These are phyloP conservation scores for Blastomyces emzantsi DNA, from an alignment of 2,329 filamentous ascomycete species.

Conservation along the genomic window DNA sequence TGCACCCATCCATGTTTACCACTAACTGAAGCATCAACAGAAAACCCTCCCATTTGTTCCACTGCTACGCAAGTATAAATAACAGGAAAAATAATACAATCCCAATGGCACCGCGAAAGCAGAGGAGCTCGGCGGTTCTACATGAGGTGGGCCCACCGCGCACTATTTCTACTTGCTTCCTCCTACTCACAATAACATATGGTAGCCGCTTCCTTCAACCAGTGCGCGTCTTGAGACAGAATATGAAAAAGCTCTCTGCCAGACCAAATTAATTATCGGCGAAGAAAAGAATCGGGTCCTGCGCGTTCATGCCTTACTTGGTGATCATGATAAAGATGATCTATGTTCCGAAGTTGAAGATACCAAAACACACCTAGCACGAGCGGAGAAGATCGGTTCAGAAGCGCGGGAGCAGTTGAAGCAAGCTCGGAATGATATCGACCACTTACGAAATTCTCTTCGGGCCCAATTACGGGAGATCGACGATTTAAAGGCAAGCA, in stretches of 20 bases:
- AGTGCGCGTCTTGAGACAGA: constrained; percentile 23
- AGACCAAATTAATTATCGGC: constrained; percentile 59
- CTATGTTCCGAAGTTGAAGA: constrained; percentile 54
- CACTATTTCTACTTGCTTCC: not conserved
- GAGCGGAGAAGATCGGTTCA: constrained; percentile 37
- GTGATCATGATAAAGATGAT: constrained; percentile 64
- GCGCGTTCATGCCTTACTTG: constrained; percentile 58
- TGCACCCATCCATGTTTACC: not conserved
- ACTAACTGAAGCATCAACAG: not conserved
- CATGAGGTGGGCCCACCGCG: not conserved
- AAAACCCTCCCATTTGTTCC: not conserved
- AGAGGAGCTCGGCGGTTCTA: not conserved
- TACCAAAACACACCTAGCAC: constrained; percentile 48
- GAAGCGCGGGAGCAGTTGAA: constrained; percentile 41
- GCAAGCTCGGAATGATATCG: constrained; percentile 40
- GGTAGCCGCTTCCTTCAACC: not conserved
- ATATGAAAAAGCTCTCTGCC: constrained; percentile 49
- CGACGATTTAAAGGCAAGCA: constrained; percentile 46
- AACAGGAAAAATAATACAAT: not conserved
- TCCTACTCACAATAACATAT: not conserved
- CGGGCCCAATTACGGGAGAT: constrained; percentile 46
- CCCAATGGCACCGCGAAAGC: not conserved
- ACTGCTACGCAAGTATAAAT: not conserved
- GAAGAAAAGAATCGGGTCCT: constrained; percentile 66
- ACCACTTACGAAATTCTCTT: constrained; percentile 25